Evolutionary conservation across 148 eudicot species (phyloP), one percentile per base, ranked within the genome.

Genomic region (Persicaria tinctoria): DNA sequence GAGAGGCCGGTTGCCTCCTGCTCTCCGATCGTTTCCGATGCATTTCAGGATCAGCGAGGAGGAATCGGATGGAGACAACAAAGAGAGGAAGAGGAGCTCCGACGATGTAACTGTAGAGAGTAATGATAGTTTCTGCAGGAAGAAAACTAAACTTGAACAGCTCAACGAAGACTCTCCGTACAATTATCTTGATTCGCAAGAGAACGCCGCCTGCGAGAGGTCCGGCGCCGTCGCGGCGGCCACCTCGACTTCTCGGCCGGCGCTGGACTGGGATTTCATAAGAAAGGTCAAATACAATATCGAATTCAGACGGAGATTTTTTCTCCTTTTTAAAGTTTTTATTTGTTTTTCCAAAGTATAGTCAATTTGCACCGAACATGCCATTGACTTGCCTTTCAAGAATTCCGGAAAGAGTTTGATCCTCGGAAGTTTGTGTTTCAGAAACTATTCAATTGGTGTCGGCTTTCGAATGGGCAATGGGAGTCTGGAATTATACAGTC

Each of bases 371-470:
- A 32, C 3, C 41, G 41, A 32, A 32, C 1, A 32, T 32, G 41
- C 41, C 41, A 32, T 32, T 32, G 41, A 32, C 57, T 54, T 54
- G 12, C 1, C 8, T 51, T 54, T 54, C n/a, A 54, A 54, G 38
- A 60, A 60, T 5, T 23, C 68, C 4, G 2, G 32, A 20, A 57
- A 57, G 20, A 45, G 50, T 62, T 46, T 46, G 27, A 76, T 62
- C 54, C 74, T 57, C 41, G 10, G 12, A 7, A 64, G 56, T 79
- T 45, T 62, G 69, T 83, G 56, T 79, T 82, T 79, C 90, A 95
- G 99, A 92, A 88, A 88, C 97, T 92, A 70, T 85, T 86, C 72
- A 88, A 89, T 51, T 95, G 99, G 99, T 92, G 93, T 78, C 87
- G 79, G 54, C 85, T 84, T 8, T 80, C 77, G 46, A 84, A 86